These are phyloP conservation scores for Albizia julibrissin DNA, from an alignment of 306 rosid genomes.

Conservation along the genomic window DNA sequence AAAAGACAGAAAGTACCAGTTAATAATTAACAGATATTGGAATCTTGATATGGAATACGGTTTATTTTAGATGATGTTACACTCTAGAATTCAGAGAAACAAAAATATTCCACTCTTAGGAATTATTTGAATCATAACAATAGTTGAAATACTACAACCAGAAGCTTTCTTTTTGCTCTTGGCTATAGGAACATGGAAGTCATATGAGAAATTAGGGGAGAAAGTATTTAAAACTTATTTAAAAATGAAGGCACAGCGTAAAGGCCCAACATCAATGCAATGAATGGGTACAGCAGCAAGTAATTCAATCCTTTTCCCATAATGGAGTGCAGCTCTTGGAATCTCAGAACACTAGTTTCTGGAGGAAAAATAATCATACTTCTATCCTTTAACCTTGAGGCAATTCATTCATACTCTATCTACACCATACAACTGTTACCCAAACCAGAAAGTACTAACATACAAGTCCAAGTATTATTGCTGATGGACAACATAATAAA, in stretches of 20 bases:
- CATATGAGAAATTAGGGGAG: background rate
- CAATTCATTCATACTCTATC: slow-evolving; percentile 88
- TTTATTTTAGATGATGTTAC: background rate
- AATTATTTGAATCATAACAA: background rate
- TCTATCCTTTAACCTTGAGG: slow-evolving; percentile 65
- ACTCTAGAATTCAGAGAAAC: background rate
- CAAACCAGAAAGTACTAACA: background rate
- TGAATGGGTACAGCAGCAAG: slow-evolving; percentile 80
- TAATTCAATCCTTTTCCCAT: slow-evolving; percentile 87
- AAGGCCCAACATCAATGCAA: slow-evolving; percentile 90
- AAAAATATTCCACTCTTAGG: background rate
- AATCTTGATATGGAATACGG: background rate
- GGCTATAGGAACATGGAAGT: slow-evolving; percentile 31
- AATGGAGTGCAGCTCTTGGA: slow-evolving; percentile 70
- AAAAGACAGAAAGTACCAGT: background rate
- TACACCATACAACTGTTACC: slow-evolving; percentile 28
- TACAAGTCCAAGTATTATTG: background rate
- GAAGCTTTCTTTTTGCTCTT: slow-evolving; percentile 35
- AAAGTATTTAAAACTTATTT: slow-evolving; percentile 41
- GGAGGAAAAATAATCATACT: slow-evolving; percentile 62
- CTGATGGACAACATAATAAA: slow-evolving; percentile 11
- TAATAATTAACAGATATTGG: background rate
- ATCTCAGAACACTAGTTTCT: slow-evolving; percentile 81
- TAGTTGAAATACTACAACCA: slow-evolving; percentile 20
- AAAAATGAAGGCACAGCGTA: slow-evolving; percentile 81